Base-by-base conservation (phyloP, 805 yeast genomes). In the Kluyveromyces aestuarii region DNA sequence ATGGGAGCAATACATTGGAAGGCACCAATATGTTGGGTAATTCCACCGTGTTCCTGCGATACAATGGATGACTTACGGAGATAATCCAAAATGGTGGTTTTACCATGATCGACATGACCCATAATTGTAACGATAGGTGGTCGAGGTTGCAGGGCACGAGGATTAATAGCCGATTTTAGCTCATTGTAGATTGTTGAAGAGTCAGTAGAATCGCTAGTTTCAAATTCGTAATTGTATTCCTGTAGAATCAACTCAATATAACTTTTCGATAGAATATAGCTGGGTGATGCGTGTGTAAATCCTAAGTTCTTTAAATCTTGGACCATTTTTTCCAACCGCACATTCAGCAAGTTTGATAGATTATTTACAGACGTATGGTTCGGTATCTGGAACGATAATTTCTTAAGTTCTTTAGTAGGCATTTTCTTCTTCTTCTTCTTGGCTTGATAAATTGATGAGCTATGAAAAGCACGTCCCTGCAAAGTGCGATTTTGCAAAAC, bases 51-150 rank as follows among this genome's bases (percentile, higher is more conserved):
- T 63, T 93, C 99, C 40, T 81, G 77, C 30, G 80, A 79, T 0
- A 84, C 98, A 8, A 93, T 80, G 0, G 90, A 79, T 0, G 96
- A 84, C 55, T 87, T 88, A 41, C 98, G 74, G 58, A 93, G 70
- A 59, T 81, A 79, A 64, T 93, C 99, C 48, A 93, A 74, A 51
- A 93, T 82, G 0, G 99, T 91, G 1, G 99, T 93, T 64, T 93
- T 93, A 2, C 99, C 99, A 62, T 93, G 99, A 66, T 93, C 99
- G 30, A 93, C 99, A 65, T 93, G 99, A 2, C 99, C 99, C 98
- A 93, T 93, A 46, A 93, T 87, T 0, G 99, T 90, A 6, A 93
- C 97, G 21, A 93, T 84, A 0, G 99, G 99, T 0, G 99, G 89
- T 54, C 98, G 72, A 7, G 81, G 73, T 41, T 77, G 79, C 53